These are phyloP conservation scores for Chaetothyriales sp. DNA, from an alignment of 2,329 filamentous ascomycete species.

Conservation along the genomic window DNA sequence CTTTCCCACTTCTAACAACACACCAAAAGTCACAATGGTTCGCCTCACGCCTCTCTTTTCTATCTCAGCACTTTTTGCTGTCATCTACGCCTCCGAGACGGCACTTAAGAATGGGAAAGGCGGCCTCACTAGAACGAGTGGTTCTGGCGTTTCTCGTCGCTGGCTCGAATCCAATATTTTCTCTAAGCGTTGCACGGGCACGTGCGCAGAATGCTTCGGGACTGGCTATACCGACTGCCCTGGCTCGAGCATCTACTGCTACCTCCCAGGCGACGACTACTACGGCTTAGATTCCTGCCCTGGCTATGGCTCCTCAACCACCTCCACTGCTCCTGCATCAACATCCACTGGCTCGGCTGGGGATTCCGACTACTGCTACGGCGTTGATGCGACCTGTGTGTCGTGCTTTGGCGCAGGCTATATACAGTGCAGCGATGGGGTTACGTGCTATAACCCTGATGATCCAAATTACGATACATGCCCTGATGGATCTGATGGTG, in stretches of 20 bases:
- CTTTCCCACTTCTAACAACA: no score
- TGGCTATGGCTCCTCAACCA: background rate
- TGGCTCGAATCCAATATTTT: conserved; percentile 4
- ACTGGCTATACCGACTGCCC: conserved; percentile 13
- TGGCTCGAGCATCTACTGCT: conserved; percentile 8
- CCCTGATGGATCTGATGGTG: conserved; percentile 2
- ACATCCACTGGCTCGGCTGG: no score
- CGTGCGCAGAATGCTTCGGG: conserved; percentile 13
- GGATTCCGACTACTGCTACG: conserved; percentile 5
- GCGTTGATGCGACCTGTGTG: conserved; percentile 11
- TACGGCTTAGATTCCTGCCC: conserved; percentile 13
- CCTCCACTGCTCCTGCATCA: no score
- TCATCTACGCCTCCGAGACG: conserved; percentile 4
- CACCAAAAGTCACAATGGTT: no score
- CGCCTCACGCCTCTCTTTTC: no score
- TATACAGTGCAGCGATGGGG: conserved; percentile 9
- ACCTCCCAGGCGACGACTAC: conserved; percentile 8
- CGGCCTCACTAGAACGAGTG: conserved; percentile 1
- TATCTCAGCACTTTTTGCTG: no score
- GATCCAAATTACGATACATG: conserved; percentile 13
- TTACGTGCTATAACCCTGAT: conserved; percentile 11
- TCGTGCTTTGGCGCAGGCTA: conserved; percentile 11
- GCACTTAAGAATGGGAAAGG: conserved; percentile 1
- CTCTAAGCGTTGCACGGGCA: conserved; percentile 11
- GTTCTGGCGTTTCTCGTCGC: conserved; percentile 3